Percentiles rank a stretch among this genome's conserved stretches.
phyloP scores from a whole-genome alignment of 1,139 yeast genomes.

The Pichia cactophila region DNA sequence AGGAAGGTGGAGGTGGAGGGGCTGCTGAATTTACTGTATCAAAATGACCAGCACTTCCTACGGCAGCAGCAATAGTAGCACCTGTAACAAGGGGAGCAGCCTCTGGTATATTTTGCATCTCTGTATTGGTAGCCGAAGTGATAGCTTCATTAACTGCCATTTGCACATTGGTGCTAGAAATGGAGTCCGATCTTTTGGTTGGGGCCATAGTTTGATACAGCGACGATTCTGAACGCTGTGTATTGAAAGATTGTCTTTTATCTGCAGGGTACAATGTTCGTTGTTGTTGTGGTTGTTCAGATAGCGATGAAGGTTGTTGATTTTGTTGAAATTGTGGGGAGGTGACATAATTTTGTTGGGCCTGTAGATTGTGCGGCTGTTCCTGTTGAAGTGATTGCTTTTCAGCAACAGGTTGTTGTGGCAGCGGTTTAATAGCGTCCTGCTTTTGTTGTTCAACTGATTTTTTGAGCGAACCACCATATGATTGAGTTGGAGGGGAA shows the following conservation, averaged over 20 bases:
- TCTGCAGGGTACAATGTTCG: background rate
- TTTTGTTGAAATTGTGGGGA: background rate
- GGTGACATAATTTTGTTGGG: background rate
- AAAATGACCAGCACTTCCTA: conserved; percentile 11
- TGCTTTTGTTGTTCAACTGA: background rate
- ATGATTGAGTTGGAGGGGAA: background rate
- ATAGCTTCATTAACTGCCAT: conserved; percentile 9
- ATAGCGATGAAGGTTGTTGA: background rate
- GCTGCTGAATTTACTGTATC: conserved; percentile 3
- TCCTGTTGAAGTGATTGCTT: background rate
- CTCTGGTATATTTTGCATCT: conserved; percentile 11
- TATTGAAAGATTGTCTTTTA: conserved; percentile 1
- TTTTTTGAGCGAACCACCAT: background rate
- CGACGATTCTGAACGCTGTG: conserved; percentile 4
- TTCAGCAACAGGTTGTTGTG: background rate
- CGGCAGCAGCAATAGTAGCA: conserved; percentile 8
- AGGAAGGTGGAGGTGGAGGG: conserved; percentile 64
- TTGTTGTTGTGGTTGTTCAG: background rate
- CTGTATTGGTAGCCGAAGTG: background rate
- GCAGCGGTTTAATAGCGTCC: background rate
- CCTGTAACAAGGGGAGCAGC: conserved; percentile 7
- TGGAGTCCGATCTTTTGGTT: conserved; percentile 21
- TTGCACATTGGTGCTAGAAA: conserved; percentile 13
- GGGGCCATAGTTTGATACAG: conserved; percentile 22
- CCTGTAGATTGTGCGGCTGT: background rate